These are phyloP conservation scores for Alnus rubra DNA, from an alignment of 306 rosid species.

Conservation along the genomic window DNA sequence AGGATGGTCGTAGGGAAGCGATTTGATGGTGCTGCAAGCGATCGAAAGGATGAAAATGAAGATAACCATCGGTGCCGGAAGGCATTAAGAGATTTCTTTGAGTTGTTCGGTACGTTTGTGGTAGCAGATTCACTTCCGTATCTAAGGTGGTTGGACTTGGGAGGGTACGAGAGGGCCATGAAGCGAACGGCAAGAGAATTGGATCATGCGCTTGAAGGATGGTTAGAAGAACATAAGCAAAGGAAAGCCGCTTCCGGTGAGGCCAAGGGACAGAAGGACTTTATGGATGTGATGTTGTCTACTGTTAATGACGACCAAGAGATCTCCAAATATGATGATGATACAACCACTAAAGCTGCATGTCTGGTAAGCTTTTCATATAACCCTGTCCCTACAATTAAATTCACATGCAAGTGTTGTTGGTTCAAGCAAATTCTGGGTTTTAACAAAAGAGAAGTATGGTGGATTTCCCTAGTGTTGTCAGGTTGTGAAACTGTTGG, in stretches of 20 bases:
- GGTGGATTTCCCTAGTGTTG: no score
- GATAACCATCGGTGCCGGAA: background rate
- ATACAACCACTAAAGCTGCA: slow-evolving; percentile 15
- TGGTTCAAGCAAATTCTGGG: no score
- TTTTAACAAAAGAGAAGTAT: no score
- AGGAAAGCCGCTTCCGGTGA: background rate
- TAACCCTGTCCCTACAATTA: no score
- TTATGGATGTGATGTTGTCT: slow-evolving; percentile 26
- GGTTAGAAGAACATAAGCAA: slow-evolving; percentile 31
- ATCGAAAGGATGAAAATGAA: no score
- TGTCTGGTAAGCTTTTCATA: background rate
- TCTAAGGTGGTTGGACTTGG: slow-evolving; percentile 37
- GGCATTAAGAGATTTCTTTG: slow-evolving; percentile 20
- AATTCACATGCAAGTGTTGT: no score
- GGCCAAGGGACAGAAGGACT: slow-evolving; percentile 7
- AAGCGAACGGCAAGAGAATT: slow-evolving; percentile 17
- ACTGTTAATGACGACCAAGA: background rate
- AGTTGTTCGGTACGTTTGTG: slow-evolving; percentile 2
- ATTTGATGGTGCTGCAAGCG: no score
- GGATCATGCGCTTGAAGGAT: slow-evolving; percentile 2
- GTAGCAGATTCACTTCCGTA: slow-evolving; percentile 24
- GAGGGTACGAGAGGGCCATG: slow-evolving; percentile 36
- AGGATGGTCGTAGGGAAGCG: slow-evolving; percentile 24
- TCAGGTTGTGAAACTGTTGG: no score
- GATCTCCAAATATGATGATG: background rate